Conservation (phyloP, 2,329 filamentous ascomycete genomes). For the Colletotrichum eleusines region DNA sequence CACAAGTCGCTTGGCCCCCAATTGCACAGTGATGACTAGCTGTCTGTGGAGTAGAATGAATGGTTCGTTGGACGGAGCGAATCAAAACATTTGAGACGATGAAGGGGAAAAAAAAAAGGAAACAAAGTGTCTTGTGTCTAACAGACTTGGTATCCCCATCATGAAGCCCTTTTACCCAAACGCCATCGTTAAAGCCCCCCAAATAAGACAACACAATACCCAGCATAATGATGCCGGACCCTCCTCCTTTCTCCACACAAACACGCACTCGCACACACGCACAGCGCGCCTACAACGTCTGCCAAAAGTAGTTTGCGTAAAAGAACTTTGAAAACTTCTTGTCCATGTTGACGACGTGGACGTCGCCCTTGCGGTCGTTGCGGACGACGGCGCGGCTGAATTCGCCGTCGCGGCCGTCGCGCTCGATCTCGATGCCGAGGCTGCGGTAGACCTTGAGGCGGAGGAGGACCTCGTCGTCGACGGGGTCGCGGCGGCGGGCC, state of each 20-base stretch:
- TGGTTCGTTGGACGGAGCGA: background rate
- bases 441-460: slow-evolving; percentile 92
- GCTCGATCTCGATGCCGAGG: slow-evolving; percentile 88
- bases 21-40: background rate
- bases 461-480: slow-evolving; percentile 76
- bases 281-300: slow-evolving; percentile 70
- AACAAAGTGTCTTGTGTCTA: background rate
- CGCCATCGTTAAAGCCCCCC: slow-evolving; percentile 16
- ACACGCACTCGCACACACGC: background rate
- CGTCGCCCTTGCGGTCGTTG: slow-evolving; percentile 88
- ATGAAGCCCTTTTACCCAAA: slow-evolving; percentile 16
- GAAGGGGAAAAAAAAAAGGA: background rate
- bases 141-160: slow-evolving; percentile 25
- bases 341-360: slow-evolving; percentile 95
- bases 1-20: background rate
- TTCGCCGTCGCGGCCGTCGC: slow-evolving; percentile 78
- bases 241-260: no score
- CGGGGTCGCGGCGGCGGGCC: slow-evolving; percentile 55
- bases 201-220: background rate
- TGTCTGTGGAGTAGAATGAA: background rate
- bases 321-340: slow-evolving; percentile 91
- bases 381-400: slow-evolving; percentile 88
- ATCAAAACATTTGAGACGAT: background rate
- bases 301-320: slow-evolving; percentile 97
- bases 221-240: background rate